A percentile compares a stretch with the other conserved stretches of the same genome.
phyloP scores from a whole-genome alignment of 176 grass and related monocot species.

The Musa itinerans region DNA sequence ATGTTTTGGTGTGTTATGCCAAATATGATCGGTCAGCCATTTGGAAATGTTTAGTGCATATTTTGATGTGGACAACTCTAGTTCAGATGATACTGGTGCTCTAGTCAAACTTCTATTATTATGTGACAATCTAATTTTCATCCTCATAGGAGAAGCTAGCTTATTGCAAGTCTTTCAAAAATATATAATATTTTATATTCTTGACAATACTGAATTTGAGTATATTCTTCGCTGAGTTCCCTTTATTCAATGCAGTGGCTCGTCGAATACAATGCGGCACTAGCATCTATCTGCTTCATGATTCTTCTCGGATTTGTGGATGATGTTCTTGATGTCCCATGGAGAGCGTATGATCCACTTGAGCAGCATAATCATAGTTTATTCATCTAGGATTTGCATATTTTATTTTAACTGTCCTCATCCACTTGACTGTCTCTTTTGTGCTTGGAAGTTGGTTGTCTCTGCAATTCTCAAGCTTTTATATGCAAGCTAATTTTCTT shows the following conservation, averaged over 20 bases:
- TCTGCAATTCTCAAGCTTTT: neutral
- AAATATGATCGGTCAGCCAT: too few species aligned
- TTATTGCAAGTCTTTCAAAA: neutral
- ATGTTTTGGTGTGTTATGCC: neutral
- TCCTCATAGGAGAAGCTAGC: neutral
- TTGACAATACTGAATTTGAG: conserved; percentile 9
- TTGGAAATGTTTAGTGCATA: neutral
- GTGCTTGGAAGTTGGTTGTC: neutral
- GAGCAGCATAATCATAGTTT: conserved; percentile 7
- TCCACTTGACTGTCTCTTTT: conserved; percentile 4
- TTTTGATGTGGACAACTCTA: neutral
- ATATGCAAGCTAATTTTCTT: conserved; percentile 1
- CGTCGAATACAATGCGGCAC: conserved; percentile 94
- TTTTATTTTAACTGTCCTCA: neutral
- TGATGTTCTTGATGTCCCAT: conserved; percentile 96
- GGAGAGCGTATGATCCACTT: conserved; percentile 79
- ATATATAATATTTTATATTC: neutral
- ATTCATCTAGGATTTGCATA: neutral
- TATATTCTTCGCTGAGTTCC: neutral
- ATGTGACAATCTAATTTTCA: neutral
- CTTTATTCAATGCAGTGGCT: conserved; percentile 71
- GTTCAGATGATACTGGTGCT: neutral
- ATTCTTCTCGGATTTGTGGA: conserved; percentile 99
- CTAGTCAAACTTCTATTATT: neutral
- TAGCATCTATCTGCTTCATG: conserved; percentile 98